Evolutionary conservation across 305 asterid species (phyloP).

Genomic region (Fraxinus velutina): DNA sequence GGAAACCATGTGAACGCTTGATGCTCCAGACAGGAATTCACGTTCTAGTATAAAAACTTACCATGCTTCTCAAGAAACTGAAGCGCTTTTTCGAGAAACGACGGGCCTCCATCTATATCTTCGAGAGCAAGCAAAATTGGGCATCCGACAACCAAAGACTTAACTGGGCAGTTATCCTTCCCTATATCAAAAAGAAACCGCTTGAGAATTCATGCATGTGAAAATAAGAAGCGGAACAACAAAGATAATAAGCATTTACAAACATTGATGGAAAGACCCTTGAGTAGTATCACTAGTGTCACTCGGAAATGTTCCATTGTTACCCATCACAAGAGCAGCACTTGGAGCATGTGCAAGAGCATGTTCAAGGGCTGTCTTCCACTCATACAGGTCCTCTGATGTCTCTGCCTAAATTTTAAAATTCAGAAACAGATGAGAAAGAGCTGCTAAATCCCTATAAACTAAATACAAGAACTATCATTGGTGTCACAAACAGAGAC

Average conservation of each 20-base stretch:
- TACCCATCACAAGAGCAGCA: constrained; percentile 97
- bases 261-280: constrained; percentile 86
- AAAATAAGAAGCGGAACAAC: not conserved
- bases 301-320: constrained; percentile 81
- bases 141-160: constrained; percentile 94
- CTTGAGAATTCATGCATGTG: not conserved
- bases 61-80: constrained; percentile 91
- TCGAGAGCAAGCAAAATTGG: constrained; percentile 96
- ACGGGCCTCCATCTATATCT: constrained; percentile 97
- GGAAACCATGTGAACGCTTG: constrained; percentile 11
- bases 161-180: constrained; percentile 83
- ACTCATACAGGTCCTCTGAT: constrained; percentile 84
- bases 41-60: constrained; percentile 35
- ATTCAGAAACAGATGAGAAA: constrained; percentile 24
- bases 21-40: constrained; percentile 6
- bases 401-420: constrained; percentile 75
- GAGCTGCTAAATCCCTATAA: constrained; percentile 14
- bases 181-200: constrained; percentile 45
- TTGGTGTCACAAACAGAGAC: constrained; percentile 1
- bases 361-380: constrained; percentile 94
- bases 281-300: constrained; percentile 66
- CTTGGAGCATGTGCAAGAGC: constrained; percentile 97
- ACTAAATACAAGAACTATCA: not conserved
- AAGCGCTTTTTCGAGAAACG: constrained; percentile 97
- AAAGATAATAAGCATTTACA: constrained; percentile 24